These are phyloP conservation scores for Lentinula sp. DNA, from an alignment of 768 basidiomycete genomes.

Conservation along the genomic window DNA sequence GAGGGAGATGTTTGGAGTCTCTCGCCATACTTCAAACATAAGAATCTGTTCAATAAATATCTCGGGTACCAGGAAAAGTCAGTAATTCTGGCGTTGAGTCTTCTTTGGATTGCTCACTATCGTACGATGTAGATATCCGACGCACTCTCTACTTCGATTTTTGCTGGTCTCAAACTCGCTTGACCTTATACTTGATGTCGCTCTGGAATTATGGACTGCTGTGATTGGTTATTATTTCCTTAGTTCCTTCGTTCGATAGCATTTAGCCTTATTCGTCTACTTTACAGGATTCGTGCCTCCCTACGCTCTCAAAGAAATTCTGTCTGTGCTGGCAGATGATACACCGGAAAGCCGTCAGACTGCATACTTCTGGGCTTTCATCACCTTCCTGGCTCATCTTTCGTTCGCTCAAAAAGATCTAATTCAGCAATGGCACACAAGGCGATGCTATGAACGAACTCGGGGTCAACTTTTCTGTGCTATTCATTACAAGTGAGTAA, in stretches of 20 bases:
- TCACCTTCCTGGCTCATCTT: conserved; percentile 56
- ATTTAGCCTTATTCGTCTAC: not conserved
- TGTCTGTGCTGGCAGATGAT: conserved; percentile 40
- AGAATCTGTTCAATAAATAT: conserved; percentile 61
- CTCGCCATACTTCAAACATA: conserved; percentile 64
- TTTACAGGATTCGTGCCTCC: conserved; percentile 56
- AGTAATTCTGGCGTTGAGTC: conserved; percentile 5
- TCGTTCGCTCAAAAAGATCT: conserved; percentile 66
- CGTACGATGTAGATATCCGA: conserved; percentile 34
- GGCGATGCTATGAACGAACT: conserved; percentile 67
- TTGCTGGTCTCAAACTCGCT: conserved; percentile 62
- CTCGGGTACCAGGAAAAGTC: conserved; percentile 44
- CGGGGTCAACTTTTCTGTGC: conserved; percentile 67
- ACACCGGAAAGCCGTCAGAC: conserved; percentile 32
- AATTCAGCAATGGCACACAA: conserved; percentile 55
- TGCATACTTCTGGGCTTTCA: conserved; percentile 55
- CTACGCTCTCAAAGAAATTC: conserved; percentile 58
- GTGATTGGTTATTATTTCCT: conserved; percentile 26
- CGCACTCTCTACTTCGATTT: conserved; percentile 54
- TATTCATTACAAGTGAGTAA: conserved; percentile 52
- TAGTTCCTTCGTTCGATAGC: not conserved
- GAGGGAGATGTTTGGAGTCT: conserved; percentile 56
- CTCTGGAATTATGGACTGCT: conserved; percentile 56
- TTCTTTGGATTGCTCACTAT: not conserved
- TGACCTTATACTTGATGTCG: conserved; percentile 56